Base-by-base conservation (phyloP, 78 protist species). In the Mantamonas sphyraenae region DNA sequence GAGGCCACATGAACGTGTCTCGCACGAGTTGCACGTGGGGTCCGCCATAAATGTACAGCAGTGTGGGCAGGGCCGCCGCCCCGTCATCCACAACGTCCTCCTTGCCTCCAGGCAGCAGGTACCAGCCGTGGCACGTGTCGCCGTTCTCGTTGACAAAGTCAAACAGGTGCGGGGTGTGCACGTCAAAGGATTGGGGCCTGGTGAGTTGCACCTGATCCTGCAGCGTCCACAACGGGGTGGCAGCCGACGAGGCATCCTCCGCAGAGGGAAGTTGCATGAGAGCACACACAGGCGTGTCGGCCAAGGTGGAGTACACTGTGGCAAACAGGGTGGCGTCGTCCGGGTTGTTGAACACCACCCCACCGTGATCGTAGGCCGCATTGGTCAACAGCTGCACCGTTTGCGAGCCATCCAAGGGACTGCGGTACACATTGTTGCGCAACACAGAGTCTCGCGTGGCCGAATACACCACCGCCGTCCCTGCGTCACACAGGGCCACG, bases 1-100 rank as follows among this genome's bases (percentile, higher is more conserved):
- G 22, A 22, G 57, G 22, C 57, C 57, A 22, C 57, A 20, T 24
- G 20, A 51, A 51, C 57, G 20, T 19, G 35, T 75, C 53, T 26
- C 24, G 24, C 12, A 85, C 86, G 2, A 64, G 40, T 35, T 81
- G 87, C 20, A 79, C 87, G 38, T 62, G 78, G 26, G 87, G 87
- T 0, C 87, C 87, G 34, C 87, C 85, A 62, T 82, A 82, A 3
- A 79, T 53, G 57, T 47, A 30, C 7, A 77, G 26, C 26, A 86
- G 31, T 24, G 47, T 10, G n/a, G 89, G 89, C 38, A 53, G 53
- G 24, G 47, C n/a, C 1, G 17, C 63, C 1, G 59, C 22, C 26
- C 63, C 35, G n/a, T 65, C 19, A 35, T 42, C 58, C 26, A 50
- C 19, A 1, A n/a, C n/a, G n/a, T n/a, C n/a, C 20, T 9, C 20